Conservation (phyloP, 2,329 filamentous ascomycete species). For the Chaetothyriales sp. region DNA sequence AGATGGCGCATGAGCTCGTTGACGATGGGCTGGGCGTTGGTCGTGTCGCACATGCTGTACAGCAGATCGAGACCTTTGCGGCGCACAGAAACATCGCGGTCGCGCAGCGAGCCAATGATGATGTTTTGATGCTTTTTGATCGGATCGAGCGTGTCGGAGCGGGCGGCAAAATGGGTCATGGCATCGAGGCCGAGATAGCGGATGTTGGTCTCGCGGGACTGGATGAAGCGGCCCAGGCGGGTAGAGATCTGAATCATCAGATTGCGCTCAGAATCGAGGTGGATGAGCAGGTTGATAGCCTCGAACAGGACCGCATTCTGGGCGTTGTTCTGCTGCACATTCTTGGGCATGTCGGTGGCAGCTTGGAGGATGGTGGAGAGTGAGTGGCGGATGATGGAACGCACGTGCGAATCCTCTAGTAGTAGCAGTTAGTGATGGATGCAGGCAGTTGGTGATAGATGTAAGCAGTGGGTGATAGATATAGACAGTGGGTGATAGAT, state of each 20-base stretch:
- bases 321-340: slow-evolving; percentile 97
- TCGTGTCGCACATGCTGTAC: slow-evolving; percentile 98
- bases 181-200: slow-evolving; percentile 90
- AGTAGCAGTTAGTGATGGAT: slow-evolving; percentile 1
- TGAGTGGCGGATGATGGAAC: slow-evolving; percentile 80
- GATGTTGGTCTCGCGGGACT: slow-evolving; percentile 92
- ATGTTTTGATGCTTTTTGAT: slow-evolving; percentile 98
- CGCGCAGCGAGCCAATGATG: slow-evolving; percentile 83
- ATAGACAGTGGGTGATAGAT: too few species aligned
- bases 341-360: slow-evolving; percentile 88
- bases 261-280: slow-evolving; percentile 84
- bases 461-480: too few species aligned
- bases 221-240: slow-evolving; percentile 84
- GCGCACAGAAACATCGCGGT: slow-evolving; percentile 91
- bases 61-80: slow-evolving; percentile 88
- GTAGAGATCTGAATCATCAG: slow-evolving; percentile 93
- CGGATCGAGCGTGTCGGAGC: slow-evolving; percentile 83
- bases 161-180: slow-evolving; percentile 92
- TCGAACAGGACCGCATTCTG: slow-evolving; percentile 97
- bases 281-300: slow-evolving; percentile 95
- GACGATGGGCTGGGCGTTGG: slow-evolving; percentile 88
- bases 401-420: slow-evolving; percentile 80
- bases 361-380: slow-evolving; percentile 80
- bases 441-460: background rate
- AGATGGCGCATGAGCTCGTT: slow-evolving; percentile 86